Percentiles rank a stretch among this genome's conserved stretches.
Evolutionary conservation across 495 filamentous ascomycete species (phyloP).

Genomic region (Daldinia grandis): DNA sequence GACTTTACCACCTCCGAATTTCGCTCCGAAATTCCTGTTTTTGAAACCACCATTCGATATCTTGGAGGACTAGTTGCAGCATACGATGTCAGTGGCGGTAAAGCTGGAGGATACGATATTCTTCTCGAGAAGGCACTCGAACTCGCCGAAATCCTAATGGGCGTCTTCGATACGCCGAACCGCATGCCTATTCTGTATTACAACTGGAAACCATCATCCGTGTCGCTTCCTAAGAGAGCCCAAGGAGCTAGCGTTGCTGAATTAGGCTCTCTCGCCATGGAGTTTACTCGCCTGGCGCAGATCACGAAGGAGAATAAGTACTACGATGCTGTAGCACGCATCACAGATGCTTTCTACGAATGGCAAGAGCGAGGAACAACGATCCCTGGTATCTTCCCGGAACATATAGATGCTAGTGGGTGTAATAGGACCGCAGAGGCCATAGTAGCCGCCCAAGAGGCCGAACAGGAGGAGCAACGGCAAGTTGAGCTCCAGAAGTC

Average conservation of each 20-base stretch:
- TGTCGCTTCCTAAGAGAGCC: conserved; percentile 71
- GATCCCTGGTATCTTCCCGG: conserved; percentile 86
- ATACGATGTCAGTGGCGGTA: conserved; percentile 78
- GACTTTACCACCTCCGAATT: conserved; percentile 83
- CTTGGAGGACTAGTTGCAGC: conserved; percentile 84
- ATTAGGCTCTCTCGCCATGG: conserved; percentile 88
- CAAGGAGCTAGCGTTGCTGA: conserved; percentile 78
- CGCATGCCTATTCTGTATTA: conserved; percentile 92
- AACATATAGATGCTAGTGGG: conserved; percentile 75
- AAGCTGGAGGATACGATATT: conserved; percentile 58
- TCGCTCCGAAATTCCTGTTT: conserved; percentile 72
- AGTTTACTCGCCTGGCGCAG: conserved; percentile 94
- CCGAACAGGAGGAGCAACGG: conserved; percentile 4
- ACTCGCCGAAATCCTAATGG: conserved; percentile 87
- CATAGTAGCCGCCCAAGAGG: conserved; percentile 28
- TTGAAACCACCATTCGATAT: conserved; percentile 90
- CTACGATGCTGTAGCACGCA: conserved; percentile 93
- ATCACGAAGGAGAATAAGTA: conserved; percentile 87
- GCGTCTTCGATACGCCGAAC: conserved; percentile 95
- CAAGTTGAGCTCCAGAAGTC: conserved; percentile 16
- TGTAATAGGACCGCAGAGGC: conserved; percentile 58
- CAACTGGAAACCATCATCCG: conserved; percentile 76
- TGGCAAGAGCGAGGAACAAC: conserved; percentile 74
- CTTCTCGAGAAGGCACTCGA: conserved; percentile 89
- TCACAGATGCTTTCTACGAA: conserved; percentile 85